Percentiles rank a stretch among this genome's conserved stretches.
Evolutionary conservation across 495 filamentous ascomycete genomes (phyloP).

Genomic region (Neurospora africana): DNA sequence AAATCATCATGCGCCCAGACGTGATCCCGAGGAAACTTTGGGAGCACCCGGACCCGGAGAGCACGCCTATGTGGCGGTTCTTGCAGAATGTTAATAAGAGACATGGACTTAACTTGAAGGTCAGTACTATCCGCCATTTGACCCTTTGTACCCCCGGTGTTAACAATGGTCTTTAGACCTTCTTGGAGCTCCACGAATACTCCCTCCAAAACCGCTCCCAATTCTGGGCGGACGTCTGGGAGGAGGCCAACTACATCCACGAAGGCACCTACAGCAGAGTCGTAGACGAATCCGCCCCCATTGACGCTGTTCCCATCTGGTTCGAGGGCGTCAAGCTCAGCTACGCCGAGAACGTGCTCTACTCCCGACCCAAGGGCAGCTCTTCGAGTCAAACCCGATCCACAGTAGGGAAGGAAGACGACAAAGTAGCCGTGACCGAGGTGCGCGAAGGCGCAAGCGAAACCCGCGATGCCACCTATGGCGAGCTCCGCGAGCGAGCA

Average conservation of each 20-base stretch:
- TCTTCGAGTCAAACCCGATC: conserved; percentile 19
- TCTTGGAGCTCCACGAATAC: conserved; percentile 53
- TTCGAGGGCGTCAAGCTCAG: conserved; percentile 55
- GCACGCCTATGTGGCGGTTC: conserved; percentile 41
- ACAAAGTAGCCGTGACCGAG: conserved; percentile 57
- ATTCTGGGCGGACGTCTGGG: conserved; percentile 59
- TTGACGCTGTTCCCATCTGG: conserved; percentile 60
- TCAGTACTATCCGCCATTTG: conserved; percentile 8
- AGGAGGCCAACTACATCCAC: conserved; percentile 48
- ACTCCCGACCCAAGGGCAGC: conserved; percentile 26
- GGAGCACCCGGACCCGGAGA: conserved; percentile 45
- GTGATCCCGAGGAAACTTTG: conserved; percentile 7
- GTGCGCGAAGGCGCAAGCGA: conserved; percentile 58
- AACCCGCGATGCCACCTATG: conserved; percentile 50
- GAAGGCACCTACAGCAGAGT: conserved; percentile 46
- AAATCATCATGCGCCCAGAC: background rate
- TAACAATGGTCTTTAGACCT: conserved; percentile 32
- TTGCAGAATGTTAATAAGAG: conserved; percentile 39
- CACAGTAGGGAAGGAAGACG: conserved; percentile 54
- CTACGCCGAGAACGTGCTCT: conserved; percentile 56
- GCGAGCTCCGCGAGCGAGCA: conserved; percentile 44
- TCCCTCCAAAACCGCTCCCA: conserved; percentile 48
- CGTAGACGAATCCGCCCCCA: conserved; percentile 56
- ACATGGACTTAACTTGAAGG: conserved; percentile 32
- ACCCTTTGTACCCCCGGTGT: background rate